A percentile compares a stretch with the other conserved stretches of the same genome.
Evolutionary conservation across 352 stramenopile genomes (phyloP).

Genomic region (Phytophthora kernoviae): DNA sequence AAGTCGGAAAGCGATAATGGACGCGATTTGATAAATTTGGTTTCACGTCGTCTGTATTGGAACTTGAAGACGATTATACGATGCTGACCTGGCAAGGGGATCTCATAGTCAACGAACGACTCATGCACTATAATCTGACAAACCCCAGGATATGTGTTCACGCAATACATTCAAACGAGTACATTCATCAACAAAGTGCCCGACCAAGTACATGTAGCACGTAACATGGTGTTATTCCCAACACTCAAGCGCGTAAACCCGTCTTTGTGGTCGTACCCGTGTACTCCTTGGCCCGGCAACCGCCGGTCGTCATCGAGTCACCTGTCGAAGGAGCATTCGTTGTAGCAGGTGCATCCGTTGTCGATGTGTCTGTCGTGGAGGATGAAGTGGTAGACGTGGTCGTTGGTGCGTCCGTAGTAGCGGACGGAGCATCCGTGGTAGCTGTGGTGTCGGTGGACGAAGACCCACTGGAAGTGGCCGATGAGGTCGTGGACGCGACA

Average conservation of each 20-base stretch:
- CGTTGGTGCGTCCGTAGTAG: neutral
- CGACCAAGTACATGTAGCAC: neutral
- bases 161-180: constrained; percentile 2
- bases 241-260: neutral
- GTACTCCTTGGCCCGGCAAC: constrained; percentile 2
- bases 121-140: neutral
- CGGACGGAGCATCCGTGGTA: neutral
- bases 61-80: neutral
- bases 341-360: neutral
- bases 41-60: neutral
- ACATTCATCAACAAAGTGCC: constrained; percentile 2
- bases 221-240: neutral
- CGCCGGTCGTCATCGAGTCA: constrained; percentile 8
- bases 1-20: constrained; percentile 9
- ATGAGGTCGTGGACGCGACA: neutral
- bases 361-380: neutral
- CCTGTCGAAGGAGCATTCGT: constrained; percentile 10
- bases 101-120: neutral
- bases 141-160: constrained; percentile 3
- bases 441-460: neutral
- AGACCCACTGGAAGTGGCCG: neutral
- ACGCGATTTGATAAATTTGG: constrained; percentile 19
- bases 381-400: neutral
- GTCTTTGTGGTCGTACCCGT: neutral
- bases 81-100: constrained; percentile 2